Evolutionary conservation across 306 rosid species (phyloP).

Genomic region (Adenanthera pavonina): DNA sequence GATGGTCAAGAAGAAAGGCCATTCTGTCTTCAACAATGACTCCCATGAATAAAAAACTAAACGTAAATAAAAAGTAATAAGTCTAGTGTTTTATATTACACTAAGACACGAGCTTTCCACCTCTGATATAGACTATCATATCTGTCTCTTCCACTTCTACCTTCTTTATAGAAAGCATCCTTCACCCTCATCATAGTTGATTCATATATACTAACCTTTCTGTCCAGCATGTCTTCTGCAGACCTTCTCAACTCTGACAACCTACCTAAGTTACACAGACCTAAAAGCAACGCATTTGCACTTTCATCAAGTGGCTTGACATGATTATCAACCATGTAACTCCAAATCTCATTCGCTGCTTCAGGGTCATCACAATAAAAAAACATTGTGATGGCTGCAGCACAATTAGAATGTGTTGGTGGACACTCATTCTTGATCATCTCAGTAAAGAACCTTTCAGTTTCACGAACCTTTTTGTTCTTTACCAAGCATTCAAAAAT

Average conservation of each 20-base stretch:
- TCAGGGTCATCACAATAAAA: conserved; percentile 73
- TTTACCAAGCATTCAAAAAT: conserved; percentile 71
- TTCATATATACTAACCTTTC: conserved; percentile 52
- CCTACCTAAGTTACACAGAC: conserved; percentile 60
- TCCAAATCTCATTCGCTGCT: conserved; percentile 68
- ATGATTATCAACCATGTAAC: conserved; percentile 56
- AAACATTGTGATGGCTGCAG: conserved; percentile 64
- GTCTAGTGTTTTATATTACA: conserved; percentile 30
- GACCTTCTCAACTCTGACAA: conserved; percentile 56
- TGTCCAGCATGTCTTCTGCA: conserved; percentile 61
- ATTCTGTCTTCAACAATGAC: neutral
- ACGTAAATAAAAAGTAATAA: neutral
- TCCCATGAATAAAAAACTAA: neutral
- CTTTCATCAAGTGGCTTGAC: conserved; percentile 59
- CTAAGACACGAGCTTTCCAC: conserved; percentile 50
- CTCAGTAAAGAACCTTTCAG: conserved; percentile 60
- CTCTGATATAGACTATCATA: conserved; percentile 59
- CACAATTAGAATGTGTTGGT: conserved; percentile 54
- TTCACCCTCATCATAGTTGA: conserved; percentile 63
- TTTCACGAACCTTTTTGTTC: conserved; percentile 53
- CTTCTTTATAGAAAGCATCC: conserved; percentile 58
- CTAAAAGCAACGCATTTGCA: conserved; percentile 71
- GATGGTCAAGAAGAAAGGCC: conserved; percentile 28
- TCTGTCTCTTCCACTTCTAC: conserved; percentile 62
- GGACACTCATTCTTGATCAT: conserved; percentile 76